phyloP scores from a whole-genome alignment of 2,329 filamentous ascomycete species.

The Penicillium sp. region DNA sequence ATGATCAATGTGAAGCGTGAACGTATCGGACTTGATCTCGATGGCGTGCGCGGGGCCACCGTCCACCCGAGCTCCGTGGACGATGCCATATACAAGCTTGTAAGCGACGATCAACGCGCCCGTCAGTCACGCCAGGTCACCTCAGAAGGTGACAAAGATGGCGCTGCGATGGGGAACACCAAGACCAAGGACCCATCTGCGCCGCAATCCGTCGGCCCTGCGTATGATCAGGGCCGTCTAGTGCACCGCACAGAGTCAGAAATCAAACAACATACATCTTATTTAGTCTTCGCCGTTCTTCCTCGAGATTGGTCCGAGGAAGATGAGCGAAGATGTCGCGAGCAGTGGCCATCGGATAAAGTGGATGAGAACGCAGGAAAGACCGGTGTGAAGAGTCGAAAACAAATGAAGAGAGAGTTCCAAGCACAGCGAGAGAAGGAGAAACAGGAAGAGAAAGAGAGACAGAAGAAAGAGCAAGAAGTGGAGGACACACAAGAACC shows the following conservation, averaged over 20 bases:
- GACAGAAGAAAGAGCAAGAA: slow-evolving; percentile 1
- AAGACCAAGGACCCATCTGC: slow-evolving; percentile 24
- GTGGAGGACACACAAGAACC: neutral
- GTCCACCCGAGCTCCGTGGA: slow-evolving; percentile 62
- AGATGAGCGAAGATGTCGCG: slow-evolving; percentile 65
- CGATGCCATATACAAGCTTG: slow-evolving; percentile 69
- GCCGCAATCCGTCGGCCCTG: slow-evolving; percentile 33
- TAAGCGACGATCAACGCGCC: slow-evolving; percentile 64
- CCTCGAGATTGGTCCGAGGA: slow-evolving; percentile 80
- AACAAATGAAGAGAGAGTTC: slow-evolving; percentile 35
- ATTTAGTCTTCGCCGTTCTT: slow-evolving; percentile 84
- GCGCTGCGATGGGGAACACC: slow-evolving; percentile 23
- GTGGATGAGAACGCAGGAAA: slow-evolving; percentile 32
- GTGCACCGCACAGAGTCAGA: slow-evolving; percentile 79
- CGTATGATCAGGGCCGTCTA: slow-evolving; percentile 70
- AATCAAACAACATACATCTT: slow-evolving; percentile 94
- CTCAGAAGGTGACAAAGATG: slow-evolving; percentile 16
- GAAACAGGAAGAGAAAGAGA: slow-evolving; percentile 10
- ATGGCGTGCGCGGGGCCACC: slow-evolving; percentile 61
- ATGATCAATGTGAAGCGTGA: slow-evolving; percentile 78
- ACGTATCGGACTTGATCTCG: slow-evolving; percentile 65
- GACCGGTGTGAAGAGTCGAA: slow-evolving; percentile 32
- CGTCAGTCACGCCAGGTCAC: slow-evolving; percentile 55
- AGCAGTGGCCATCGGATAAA: slow-evolving; percentile 59
- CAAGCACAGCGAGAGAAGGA: slow-evolving; percentile 44